Evolutionary conservation across 495 filamentous ascomycete species (phyloP).

Genomic region (Xeromyces bisporus): DNA sequence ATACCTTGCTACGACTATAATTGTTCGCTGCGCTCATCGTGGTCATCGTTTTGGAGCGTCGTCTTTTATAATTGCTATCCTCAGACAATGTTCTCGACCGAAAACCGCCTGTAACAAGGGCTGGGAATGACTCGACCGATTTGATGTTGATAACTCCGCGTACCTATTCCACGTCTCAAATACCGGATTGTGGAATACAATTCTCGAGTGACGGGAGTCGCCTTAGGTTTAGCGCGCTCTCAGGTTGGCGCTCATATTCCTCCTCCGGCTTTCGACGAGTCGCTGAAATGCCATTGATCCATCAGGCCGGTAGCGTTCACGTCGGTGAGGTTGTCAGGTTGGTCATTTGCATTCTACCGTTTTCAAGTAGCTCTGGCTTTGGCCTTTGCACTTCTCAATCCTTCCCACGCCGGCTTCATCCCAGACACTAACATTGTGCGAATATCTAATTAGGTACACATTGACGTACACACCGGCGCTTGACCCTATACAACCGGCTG

Average conservation of each 20-base stretch:
- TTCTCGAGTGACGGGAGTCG: constrained; percentile 6
- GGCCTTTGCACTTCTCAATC: constrained; percentile 2
- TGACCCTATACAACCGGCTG: constrained; percentile 76
- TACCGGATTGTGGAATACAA: constrained; percentile 16
- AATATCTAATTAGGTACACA: constrained; percentile 54
- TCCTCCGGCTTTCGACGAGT: constrained; percentile 6
- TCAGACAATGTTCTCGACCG: no score
- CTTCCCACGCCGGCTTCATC: background rate
- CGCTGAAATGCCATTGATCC: constrained; percentile 63
- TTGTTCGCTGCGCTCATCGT: no score
- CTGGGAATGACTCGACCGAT: constrained; percentile 10
- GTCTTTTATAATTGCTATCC: no score
- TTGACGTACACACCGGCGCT: constrained; percentile 79
- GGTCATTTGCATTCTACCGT: background rate
- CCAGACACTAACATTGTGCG: constrained; percentile 1
- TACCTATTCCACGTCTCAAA: constrained; percentile 32
- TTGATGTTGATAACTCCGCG: constrained; percentile 34
- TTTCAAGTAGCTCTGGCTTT: background rate
- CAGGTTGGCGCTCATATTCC: constrained; percentile 23
- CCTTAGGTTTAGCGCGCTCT: constrained; percentile 16
- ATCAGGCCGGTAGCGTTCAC: constrained; percentile 77
- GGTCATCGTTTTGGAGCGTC: no score
- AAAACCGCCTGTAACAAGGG: no score
- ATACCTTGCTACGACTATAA: no score
- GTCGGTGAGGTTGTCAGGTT: constrained; percentile 78